A percentile compares a stretch with the other conserved stretches of the same genome.
These are phyloP conservation scores for Globisporangium okanoganense DNA, from an alignment of 352 stramenopile species.

Conservation along the genomic window DNA sequence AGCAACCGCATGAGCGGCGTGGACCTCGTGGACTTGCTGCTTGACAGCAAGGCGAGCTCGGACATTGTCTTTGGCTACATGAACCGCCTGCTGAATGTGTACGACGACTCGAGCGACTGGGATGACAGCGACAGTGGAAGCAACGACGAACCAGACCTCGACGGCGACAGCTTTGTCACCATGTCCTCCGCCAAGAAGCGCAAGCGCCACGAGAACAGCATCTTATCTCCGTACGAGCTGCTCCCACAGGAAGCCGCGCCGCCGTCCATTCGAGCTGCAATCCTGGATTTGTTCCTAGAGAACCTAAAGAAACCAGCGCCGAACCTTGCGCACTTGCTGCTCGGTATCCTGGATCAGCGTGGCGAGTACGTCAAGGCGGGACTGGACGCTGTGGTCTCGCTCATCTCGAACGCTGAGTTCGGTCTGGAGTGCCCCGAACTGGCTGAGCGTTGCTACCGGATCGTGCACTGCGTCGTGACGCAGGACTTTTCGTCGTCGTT, in stretches of 20 bases:
- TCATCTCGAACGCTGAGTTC: slow-evolving; percentile 74
- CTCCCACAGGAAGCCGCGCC: slow-evolving; percentile 34
- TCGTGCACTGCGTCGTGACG: slow-evolving; percentile 60
- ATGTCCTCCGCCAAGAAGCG: slow-evolving; percentile 39
- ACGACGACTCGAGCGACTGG: slow-evolving; percentile 35
- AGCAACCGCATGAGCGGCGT: slow-evolving; percentile 59
- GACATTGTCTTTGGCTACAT: slow-evolving; percentile 78
- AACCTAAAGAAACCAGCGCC: slow-evolving; percentile 73
- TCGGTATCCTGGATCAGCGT: slow-evolving; percentile 49
- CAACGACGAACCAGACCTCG: slow-evolving; percentile 13
- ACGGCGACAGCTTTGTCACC: slow-evolving; percentile 26
- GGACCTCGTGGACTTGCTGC: slow-evolving; percentile 60
- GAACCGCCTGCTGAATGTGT: slow-evolving; percentile 70
- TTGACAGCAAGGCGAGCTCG: slow-evolving; percentile 58
- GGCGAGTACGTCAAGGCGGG: slow-evolving; percentile 44
- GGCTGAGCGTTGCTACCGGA: slow-evolving; percentile 57
- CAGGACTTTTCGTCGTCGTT: slow-evolving; percentile 63
- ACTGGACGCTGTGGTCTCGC: slow-evolving; percentile 63
- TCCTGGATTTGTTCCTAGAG: slow-evolving; percentile 74
- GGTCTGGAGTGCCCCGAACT: slow-evolving; percentile 58
- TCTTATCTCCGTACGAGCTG: slow-evolving; percentile 45
- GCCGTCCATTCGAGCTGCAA: slow-evolving; percentile 56
- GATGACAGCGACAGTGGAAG: slow-evolving; percentile 19
- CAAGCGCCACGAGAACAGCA: slow-evolving; percentile 36
- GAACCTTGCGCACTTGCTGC: slow-evolving; percentile 71